Conservation (phyloP, 805 yeast genomes). For the Yarrowia keelungensis region DNA sequence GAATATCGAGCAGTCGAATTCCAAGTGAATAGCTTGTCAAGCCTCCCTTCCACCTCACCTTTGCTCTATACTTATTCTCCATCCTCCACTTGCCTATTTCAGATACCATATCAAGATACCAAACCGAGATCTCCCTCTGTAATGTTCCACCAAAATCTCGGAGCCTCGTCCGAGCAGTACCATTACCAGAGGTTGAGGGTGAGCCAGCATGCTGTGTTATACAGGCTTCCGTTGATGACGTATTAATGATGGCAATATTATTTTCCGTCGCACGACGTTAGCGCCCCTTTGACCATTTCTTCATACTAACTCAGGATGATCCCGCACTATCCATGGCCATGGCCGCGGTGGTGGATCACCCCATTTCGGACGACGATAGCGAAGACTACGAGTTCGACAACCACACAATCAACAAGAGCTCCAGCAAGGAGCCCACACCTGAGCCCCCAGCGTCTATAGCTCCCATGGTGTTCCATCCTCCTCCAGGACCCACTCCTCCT, state of each 20-base stretch:
- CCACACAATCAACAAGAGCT: background rate
- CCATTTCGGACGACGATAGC: constrained; percentile 23
- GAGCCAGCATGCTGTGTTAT: background rate
- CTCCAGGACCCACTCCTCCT: constrained; percentile 13
- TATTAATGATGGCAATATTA: too few species aligned
- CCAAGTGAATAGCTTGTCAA: too few species aligned
- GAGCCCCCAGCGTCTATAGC: constrained; percentile 7
- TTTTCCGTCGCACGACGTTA: background rate
- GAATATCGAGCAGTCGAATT: too few species aligned
- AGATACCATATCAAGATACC: background rate
- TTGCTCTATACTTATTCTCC: too few species aligned
- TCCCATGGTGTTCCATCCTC: constrained; percentile 19
- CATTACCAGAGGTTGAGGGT: background rate
- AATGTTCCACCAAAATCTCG: constrained; percentile 16
- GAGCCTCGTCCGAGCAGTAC: constrained; percentile 10
- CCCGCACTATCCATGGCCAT: constrained; percentile 26
- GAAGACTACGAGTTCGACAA: constrained; percentile 21
- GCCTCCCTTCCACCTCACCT: too few species aligned
- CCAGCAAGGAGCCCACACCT: constrained; percentile 23
- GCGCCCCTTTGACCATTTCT: background rate
- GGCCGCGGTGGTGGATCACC: constrained; percentile 26
- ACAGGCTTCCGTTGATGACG: too few species aligned
- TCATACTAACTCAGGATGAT: constrained; percentile 31
- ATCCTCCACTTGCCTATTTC: background rate
- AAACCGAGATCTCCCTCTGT: background rate